Conservation (phyloP, 352 stramenopile species). For the Phytopythium oedochilum region DNA sequence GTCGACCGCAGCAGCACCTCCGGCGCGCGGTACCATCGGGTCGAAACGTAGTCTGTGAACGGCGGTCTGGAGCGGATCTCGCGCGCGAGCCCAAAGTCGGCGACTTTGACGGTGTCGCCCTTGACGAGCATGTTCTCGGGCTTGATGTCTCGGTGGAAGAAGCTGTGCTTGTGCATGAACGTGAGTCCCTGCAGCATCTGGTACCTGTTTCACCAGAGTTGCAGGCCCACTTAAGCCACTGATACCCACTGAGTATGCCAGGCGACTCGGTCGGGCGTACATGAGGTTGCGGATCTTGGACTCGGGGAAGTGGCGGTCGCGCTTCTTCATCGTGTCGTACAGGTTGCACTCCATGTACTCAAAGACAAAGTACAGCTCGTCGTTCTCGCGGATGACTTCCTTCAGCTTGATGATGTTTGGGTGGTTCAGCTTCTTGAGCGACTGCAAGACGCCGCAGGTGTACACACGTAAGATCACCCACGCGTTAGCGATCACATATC, state of each 20-base stretch:
- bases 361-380: constrained; percentile 98
- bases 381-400: constrained; percentile 97
- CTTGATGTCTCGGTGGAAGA: constrained; percentile 99
- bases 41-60: constrained; percentile 99
- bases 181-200: constrained; percentile 97
- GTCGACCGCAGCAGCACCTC: constrained; percentile 95
- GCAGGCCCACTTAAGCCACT: not conserved
- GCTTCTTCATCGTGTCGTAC: constrained; percentile 96
- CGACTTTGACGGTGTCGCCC: constrained; percentile 95
- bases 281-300: constrained; percentile 96
- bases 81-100: constrained; percentile 97
- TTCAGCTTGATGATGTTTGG: constrained; percentile 98
- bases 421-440: constrained; percentile 94
- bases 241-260: too few relatives aligned
- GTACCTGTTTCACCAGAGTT: constrained; percentile 28
- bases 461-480: constrained; percentile 2
- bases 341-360: constrained; percentile 99
- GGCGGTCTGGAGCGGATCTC: constrained; percentile 89
- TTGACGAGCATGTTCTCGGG: constrained; percentile 97
- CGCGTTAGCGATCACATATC: not conserved
- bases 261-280: too few relatives aligned
- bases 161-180: constrained; percentile 98
- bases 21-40: constrained; percentile 97
- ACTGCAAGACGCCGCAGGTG: constrained; percentile 28
- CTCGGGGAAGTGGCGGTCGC: constrained; percentile 88